phyloP scores from a whole-genome alignment of 2,329 filamentous ascomycete genomes.

The Neophaeococcomyces mojaviensis region DNA sequence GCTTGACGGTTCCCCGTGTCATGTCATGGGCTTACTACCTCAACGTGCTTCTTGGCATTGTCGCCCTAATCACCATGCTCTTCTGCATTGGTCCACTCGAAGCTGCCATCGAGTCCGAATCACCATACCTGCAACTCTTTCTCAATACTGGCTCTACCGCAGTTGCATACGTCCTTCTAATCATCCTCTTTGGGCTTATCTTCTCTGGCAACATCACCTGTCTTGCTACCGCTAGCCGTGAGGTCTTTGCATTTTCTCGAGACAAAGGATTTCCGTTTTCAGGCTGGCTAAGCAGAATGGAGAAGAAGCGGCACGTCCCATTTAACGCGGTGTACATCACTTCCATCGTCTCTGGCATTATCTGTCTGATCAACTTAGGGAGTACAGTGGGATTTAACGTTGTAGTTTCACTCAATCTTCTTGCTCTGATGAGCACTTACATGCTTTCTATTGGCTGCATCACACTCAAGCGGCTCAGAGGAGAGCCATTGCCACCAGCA shows the following conservation, averaged over 20 bases:
- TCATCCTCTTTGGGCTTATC: slow-evolving; percentile 14
- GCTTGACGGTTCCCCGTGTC: slow-evolving; percentile 29
- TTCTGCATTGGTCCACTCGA: slow-evolving; percentile 32
- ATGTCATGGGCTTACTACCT: slow-evolving; percentile 31
- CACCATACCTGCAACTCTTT: slow-evolving; percentile 31
- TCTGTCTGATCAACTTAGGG: slow-evolving; percentile 19
- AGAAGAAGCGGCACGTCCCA: slow-evolving; percentile 16
- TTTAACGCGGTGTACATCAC: slow-evolving; percentile 17
- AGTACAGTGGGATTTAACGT: slow-evolving; percentile 18
- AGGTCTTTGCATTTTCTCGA: slow-evolving; percentile 25
- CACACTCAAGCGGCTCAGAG: slow-evolving; percentile 33
- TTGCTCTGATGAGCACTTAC: slow-evolving; percentile 44
- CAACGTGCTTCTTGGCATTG: slow-evolving; percentile 31
- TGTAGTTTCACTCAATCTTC: slow-evolving; percentile 38
- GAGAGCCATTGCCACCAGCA: slow-evolving; percentile 31
- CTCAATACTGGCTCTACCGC: slow-evolving; percentile 24
- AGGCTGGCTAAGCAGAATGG: slow-evolving; percentile 27
- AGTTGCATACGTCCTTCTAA: slow-evolving; percentile 25
- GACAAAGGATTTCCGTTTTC: slow-evolving; percentile 27
- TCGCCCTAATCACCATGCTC: slow-evolving; percentile 32
- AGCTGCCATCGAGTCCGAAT: slow-evolving; percentile 23
- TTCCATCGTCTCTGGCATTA: slow-evolving; percentile 9
- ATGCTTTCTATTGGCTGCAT: slow-evolving; percentile 42
- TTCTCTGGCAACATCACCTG: background rate
- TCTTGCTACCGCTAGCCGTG: background rate